A percentile compares a stretch with the other conserved stretches of the same genome.
phyloP scores from a whole-genome alignment of 2,329 filamentous ascomycete genomes.

The Shiraia bambusicola region DNA sequence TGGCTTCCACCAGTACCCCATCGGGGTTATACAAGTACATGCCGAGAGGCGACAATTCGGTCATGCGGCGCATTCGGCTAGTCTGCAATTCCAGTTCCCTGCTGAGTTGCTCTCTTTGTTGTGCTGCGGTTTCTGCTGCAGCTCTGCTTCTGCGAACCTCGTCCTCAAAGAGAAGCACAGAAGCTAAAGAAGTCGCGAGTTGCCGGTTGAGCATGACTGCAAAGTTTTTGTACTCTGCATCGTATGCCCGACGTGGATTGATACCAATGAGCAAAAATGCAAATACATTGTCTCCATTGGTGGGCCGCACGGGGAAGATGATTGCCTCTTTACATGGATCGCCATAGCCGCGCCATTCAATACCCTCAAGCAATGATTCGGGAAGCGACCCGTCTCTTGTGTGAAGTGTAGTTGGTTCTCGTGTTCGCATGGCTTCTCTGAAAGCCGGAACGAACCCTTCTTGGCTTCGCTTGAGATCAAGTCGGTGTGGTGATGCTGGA shows the following conservation, averaged over 20 bases:
- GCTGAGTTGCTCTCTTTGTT: slow-evolving; percentile 32
- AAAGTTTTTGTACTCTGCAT: slow-evolving; percentile 37
- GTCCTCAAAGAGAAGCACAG: slow-evolving; percentile 37
- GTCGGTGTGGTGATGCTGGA: slow-evolving; percentile 26
- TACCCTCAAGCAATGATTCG: slow-evolving; percentile 28
- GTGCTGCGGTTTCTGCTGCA: slow-evolving; percentile 29
- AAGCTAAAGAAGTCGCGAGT: slow-evolving; percentile 37
- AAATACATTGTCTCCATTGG: slow-evolving; percentile 33
- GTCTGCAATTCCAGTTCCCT: slow-evolving; percentile 33
- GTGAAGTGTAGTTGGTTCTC: slow-evolving; percentile 31
- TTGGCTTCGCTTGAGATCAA: slow-evolving; percentile 31
- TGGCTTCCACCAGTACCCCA: slow-evolving; percentile 46
- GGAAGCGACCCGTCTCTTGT: slow-evolving; percentile 30
- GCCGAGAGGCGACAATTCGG: slow-evolving; percentile 35
- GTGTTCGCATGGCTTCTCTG: slow-evolving; percentile 36
- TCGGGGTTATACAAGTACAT: slow-evolving; percentile 42
- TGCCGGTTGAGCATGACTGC: slow-evolving; percentile 35
- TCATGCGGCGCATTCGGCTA: slow-evolving; percentile 39
- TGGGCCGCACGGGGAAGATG: slow-evolving; percentile 36
- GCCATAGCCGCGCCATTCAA: slow-evolving; percentile 36
- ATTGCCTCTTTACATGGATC: slow-evolving; percentile 38
- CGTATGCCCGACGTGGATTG: slow-evolving; percentile 37
- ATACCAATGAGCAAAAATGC: slow-evolving; percentile 37
- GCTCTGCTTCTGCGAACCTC: slow-evolving; percentile 32
- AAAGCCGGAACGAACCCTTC: slow-evolving; percentile 38